Conservation (phyloP, 1,139 yeast species). For the Ogataea hybrid region DNA sequence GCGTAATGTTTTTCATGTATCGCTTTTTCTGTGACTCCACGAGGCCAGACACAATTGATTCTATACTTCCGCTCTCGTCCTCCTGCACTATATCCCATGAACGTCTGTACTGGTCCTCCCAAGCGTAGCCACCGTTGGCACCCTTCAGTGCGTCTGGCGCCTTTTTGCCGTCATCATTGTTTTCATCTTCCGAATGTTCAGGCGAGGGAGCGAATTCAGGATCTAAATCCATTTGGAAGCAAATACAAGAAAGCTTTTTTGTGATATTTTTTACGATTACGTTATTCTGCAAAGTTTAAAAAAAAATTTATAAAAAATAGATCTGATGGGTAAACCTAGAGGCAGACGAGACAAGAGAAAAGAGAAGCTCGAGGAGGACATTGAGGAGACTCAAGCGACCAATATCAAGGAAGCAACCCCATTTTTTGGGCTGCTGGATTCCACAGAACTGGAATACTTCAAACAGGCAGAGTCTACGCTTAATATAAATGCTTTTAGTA, state of each 20-base stretch:
- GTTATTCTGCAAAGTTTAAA: background rate
- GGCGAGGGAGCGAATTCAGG: slow-evolving; percentile 8
- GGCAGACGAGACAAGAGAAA: slow-evolving; percentile 60
- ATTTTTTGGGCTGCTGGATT: slow-evolving; percentile 84
- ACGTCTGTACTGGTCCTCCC: slow-evolving; percentile 97
- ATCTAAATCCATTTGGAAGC: slow-evolving; percentile 9
- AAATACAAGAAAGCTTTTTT: background rate
- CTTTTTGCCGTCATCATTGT: slow-evolving; percentile 16
- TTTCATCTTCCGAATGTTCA: slow-evolving; percentile 10
- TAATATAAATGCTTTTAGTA: slow-evolving; percentile 75
- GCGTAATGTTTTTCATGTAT: slow-evolving; percentile 73
- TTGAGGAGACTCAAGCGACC: slow-evolving; percentile 4
- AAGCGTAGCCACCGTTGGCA: slow-evolving; percentile 79
- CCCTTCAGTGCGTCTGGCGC: slow-evolving; percentile 45
- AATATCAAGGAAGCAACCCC: slow-evolving; percentile 33
- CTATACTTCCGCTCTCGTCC: slow-evolving; percentile 81
- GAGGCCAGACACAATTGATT: slow-evolving; percentile 78
- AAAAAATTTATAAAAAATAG: slow-evolving; percentile 4
- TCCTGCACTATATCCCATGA: slow-evolving; percentile 97
- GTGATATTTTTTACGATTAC: slow-evolving; percentile 1
- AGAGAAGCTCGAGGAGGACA: slow-evolving; percentile 13
- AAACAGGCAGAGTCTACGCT: slow-evolving; percentile 88
- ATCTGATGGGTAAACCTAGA: slow-evolving; percentile 47
- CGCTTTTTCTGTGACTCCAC: slow-evolving; percentile 77
- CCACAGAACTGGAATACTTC: slow-evolving; percentile 84